These are phyloP conservation scores for Passalora sequoiae DNA, from an alignment of 2,329 filamentous ascomycete genomes.

Conservation along the genomic window DNA sequence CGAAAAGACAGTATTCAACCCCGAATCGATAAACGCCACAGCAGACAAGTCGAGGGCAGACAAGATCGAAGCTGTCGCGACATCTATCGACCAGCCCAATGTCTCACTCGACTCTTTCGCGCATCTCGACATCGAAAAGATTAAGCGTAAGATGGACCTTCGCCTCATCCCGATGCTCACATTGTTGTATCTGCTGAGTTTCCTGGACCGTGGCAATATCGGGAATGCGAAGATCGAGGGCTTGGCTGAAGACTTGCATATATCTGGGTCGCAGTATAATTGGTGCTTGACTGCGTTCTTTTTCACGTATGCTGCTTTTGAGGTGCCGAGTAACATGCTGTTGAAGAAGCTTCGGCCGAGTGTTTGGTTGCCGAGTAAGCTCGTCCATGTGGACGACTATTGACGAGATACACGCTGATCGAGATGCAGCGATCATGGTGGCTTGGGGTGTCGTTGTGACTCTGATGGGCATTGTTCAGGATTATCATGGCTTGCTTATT, in stretches of 20 bases:
- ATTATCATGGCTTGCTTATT: conserved; percentile 25
- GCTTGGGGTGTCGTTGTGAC: conserved; percentile 21
- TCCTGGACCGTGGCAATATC: conserved; percentile 31
- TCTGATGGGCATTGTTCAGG: conserved; percentile 23
- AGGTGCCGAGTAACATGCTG: conserved; percentile 32
- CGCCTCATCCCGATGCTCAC: conserved; percentile 36
- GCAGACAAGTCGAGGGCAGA: not conserved
- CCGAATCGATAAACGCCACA: not conserved
- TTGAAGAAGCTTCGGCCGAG: conserved; percentile 29
- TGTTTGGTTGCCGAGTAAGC: conserved; percentile 21
- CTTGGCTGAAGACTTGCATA: conserved; percentile 13
- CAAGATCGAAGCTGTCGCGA: not conserved
- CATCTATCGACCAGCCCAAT: not conserved
- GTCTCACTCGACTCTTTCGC: conserved; percentile 5
- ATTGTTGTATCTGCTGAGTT: conserved; percentile 35
- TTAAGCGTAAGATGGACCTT: conserved; percentile 10
- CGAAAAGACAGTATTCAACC: not conserved
- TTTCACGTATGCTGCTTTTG: conserved; percentile 37
- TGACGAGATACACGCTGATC: no score
- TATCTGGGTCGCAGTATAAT: conserved; percentile 30
- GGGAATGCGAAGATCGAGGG: conserved; percentile 33
- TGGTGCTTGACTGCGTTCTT: conserved; percentile 34
- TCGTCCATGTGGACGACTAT: not conserved
- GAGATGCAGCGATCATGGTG: conserved; percentile 19
- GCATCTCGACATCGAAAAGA: conserved; percentile 8